Percentiles rank a stretch among this genome's conserved stretches.
phyloP scores from a whole-genome alignment of 2,329 filamentous ascomycete genomes.

The Passalora sequoiae region DNA sequence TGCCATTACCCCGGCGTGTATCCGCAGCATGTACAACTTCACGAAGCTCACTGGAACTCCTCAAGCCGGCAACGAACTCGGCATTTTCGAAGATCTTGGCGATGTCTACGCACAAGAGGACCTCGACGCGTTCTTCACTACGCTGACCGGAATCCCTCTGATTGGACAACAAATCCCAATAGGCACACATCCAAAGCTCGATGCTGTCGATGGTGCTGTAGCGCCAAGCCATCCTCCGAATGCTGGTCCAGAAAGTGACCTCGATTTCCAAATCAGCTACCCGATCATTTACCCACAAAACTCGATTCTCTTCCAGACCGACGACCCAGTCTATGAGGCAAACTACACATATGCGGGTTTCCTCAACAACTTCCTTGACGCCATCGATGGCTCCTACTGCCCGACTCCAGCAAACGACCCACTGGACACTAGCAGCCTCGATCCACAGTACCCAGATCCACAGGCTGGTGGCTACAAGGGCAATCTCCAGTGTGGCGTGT shows the following conservation, averaged over 20 bases:
- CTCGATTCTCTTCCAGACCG: conserved; percentile 47
- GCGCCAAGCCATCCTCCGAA: conserved; percentile 39
- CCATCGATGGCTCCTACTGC: conserved; percentile 52
- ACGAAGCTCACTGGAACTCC: conserved; percentile 14
- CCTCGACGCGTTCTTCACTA: conserved; percentile 33
- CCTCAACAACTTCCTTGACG: conserved; percentile 43
- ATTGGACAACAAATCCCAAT: conserved; percentile 23
- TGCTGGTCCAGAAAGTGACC: conserved; percentile 43
- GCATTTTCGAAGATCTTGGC: conserved; percentile 41
- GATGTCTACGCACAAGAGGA: conserved; percentile 44
- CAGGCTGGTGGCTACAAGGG: conserved; percentile 41
- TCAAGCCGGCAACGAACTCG: conserved; percentile 39
- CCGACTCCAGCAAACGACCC: conserved; percentile 20
- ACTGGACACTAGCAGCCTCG: conserved; percentile 42
- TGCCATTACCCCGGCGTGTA: conserved; percentile 40
- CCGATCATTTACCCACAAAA: conserved; percentile 51
- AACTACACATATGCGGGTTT: conserved; percentile 35
- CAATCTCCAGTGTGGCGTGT: conserved; percentile 40
- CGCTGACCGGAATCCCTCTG: not conserved
- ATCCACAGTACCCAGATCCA: conserved; percentile 45
- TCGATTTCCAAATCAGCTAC: conserved; percentile 49
- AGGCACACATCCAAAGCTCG: conserved; percentile 26
- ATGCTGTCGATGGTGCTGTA: conserved; percentile 22
- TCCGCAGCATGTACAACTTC: conserved; percentile 43
- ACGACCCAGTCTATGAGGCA: conserved; percentile 33